A percentile compares a stretch with the other conserved stretches of the same genome.
Conservation (phyloP, 2,329 filamentous ascomycete species). For the Berkeleyomyces rouxiae region DNA sequence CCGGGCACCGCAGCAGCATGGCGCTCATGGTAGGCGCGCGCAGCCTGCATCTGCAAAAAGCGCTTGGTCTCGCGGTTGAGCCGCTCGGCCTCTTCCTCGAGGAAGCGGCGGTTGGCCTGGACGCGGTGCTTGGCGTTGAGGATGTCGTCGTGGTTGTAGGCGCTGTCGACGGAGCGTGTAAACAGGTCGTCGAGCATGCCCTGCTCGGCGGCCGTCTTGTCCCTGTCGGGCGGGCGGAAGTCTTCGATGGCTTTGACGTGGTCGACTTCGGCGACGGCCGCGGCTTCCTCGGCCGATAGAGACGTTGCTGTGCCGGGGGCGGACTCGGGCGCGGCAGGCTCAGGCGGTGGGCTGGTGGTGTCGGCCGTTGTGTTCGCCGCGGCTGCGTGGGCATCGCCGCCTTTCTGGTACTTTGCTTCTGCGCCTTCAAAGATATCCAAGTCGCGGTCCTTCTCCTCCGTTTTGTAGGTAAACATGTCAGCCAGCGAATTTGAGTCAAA, state of each 20-base stretch:
- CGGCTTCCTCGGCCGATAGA: constrained; percentile 8
- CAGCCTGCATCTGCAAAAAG: constrained; percentile 29
- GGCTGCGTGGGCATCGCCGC: not conserved
- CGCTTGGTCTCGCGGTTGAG: constrained; percentile 12
- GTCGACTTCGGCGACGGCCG: constrained; percentile 6
- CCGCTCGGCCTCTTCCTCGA: constrained; percentile 45
- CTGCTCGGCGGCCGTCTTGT: constrained; percentile 36
- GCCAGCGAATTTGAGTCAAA: constrained; percentile 84
- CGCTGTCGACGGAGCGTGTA: constrained; percentile 72
- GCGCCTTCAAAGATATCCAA: constrained; percentile 76
- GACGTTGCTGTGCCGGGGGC: not conserved
- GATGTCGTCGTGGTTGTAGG: constrained; percentile 84
- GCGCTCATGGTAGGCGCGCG: constrained; percentile 36
- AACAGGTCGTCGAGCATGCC: constrained; percentile 84
- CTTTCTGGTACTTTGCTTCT: constrained; percentile 36
- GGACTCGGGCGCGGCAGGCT: not conserved
- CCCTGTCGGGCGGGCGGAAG: constrained; percentile 30
- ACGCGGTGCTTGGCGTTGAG: constrained; percentile 58
- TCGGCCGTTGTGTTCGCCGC: not conserved
- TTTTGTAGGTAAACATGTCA: constrained; percentile 59
- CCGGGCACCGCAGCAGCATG: constrained; percentile 53
- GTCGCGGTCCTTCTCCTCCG: constrained; percentile 61
- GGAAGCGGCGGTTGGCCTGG: constrained; percentile 58
- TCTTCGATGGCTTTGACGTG: constrained; percentile 46
- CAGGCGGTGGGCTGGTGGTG: not conserved